These are phyloP conservation scores for Talaromyces sp. DNA, from an alignment of 2,329 filamentous ascomycete species.

Conservation along the genomic window DNA sequence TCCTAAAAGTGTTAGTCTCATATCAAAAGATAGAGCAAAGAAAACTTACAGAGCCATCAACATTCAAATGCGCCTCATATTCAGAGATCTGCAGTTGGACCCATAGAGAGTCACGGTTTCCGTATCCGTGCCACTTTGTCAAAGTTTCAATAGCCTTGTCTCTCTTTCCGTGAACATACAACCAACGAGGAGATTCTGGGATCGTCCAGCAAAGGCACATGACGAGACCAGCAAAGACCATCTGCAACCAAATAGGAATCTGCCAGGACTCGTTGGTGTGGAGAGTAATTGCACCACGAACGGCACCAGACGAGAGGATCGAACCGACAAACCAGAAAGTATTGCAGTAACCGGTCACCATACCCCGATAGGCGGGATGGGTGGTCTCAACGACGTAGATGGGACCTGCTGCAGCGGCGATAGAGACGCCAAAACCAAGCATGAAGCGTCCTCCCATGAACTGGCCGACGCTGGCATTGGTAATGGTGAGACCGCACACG, in stretches of 20 bases:
- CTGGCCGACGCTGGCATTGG: conserved; percentile 37
- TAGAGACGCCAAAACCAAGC: conserved; percentile 59
- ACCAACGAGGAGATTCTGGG: conserved; percentile 48
- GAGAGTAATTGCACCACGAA: conserved; percentile 47
- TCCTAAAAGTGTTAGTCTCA: not conserved
- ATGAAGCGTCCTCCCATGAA: conserved; percentile 60
- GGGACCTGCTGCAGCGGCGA: conserved; percentile 60
- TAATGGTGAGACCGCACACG: conserved; percentile 43
- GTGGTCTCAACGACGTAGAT: conserved; percentile 64
- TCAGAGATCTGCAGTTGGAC: conserved; percentile 35
- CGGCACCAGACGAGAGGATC: conserved; percentile 56
- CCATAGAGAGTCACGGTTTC: conserved; percentile 32
- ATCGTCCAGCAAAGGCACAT: conserved; percentile 37
- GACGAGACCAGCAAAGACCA: conserved; percentile 49
- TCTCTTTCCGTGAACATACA: conserved; percentile 40
- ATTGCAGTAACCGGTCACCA: conserved; percentile 61
- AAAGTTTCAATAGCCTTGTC: conserved; percentile 41
- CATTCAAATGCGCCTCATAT: conserved; percentile 27
- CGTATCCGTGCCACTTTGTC: conserved; percentile 10
- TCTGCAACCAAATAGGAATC: conserved; percentile 57
- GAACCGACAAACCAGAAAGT: conserved; percentile 51
- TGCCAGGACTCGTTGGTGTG: conserved; percentile 55
- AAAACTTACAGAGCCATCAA: conserved; percentile 10
- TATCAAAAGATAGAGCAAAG: not conserved
- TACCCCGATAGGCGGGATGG: conserved; percentile 62